Evolutionary conservation across 2,329 filamentous ascomycete species (phyloP).

Genomic region (Aspergillus candidus): DNA sequence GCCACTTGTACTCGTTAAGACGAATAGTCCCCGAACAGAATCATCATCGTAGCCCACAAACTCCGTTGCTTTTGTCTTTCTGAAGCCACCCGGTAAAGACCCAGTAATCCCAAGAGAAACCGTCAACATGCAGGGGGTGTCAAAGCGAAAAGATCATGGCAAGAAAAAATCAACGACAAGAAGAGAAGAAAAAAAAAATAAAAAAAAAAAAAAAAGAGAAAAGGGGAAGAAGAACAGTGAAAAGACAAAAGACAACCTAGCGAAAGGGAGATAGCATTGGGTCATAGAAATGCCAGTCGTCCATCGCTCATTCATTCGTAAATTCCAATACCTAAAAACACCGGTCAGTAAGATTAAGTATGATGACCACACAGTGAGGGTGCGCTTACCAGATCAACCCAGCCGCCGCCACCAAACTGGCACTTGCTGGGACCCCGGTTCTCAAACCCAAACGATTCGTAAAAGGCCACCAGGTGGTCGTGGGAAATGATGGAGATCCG

Average conservation of each 20-base stretch:
- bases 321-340: conserved; percentile 25
- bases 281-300: neutral
- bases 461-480: conserved; percentile 67
- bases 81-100: conserved; percentile 13
- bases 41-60: conserved; percentile 24
- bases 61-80: conserved; percentile 30
- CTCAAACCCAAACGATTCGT: conserved; percentile 67
- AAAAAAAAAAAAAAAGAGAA: conserved; percentile 10
- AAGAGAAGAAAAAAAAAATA: conserved; percentile 7
- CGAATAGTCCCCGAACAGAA: neutral
- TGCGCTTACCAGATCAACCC: conserved; percentile 70
- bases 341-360: neutral
- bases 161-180: conserved; percentile 10
- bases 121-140: conserved; percentile 13
- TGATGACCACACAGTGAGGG: neutral
- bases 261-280: conserved; percentile 3
- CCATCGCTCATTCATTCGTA: conserved; percentile 15
- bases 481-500: conserved; percentile 71
- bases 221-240: conserved; percentile 6
- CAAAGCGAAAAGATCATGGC: conserved; percentile 12
- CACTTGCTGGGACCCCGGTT: conserved; percentile 63
- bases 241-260: conserved; percentile 4
- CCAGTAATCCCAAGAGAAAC: conserved; percentile 7
- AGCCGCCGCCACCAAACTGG: conserved; percentile 70
- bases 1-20: too few species aligned